Base-by-base conservation (phyloP, 768 basidiomycete species). In the Russula brevipes region DNA sequence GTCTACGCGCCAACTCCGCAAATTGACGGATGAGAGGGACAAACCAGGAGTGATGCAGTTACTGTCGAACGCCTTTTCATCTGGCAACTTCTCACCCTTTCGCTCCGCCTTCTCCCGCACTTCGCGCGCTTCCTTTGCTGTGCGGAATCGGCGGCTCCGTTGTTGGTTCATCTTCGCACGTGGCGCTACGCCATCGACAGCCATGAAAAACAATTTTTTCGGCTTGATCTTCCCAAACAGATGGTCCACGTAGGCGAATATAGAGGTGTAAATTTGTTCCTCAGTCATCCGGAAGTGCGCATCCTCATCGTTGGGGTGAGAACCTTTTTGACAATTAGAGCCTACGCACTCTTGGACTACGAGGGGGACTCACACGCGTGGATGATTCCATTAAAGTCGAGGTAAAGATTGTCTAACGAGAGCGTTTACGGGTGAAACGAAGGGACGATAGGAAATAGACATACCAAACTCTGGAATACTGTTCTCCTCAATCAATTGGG, bases 81-180 rank as follows among this genome's bases (percentile, higher is more conserved):
- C 85, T 2, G 96, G 96, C 56, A 98, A 73, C 70, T 89, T 85
- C 78, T 98, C 95, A 46, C 97, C 96, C 68, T 91, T 93, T 55
- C 82, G 78, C 73, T 85, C 82, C 2, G 96, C 97, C 77, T 89
- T 92, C 75, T 92, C 91, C 62, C 88, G 78, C 41, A 89, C 76
- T 73, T 98, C 94, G 69, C 82, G 88, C 3, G 89, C 91, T 74
- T 98, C 96, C 76, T 89, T 93, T 7, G 95, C 95, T 0, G 95
- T 94, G 60, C 96, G 80, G 78, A 98, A 99, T 51, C 95, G 85
- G 44, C 96, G 81, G 72, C 89, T 88, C 19, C 96, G 86, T 72
- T 98, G 96, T 75, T 98, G 96, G 73, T 99, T 99, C 96, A 98
- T 97, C 82, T 99, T 98, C 39, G 96, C 96, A 51, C 96, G 80